phyloP scores from a whole-genome alignment of 2,329 filamentous ascomycete species.

The Trichophyton verrucosum region DNA sequence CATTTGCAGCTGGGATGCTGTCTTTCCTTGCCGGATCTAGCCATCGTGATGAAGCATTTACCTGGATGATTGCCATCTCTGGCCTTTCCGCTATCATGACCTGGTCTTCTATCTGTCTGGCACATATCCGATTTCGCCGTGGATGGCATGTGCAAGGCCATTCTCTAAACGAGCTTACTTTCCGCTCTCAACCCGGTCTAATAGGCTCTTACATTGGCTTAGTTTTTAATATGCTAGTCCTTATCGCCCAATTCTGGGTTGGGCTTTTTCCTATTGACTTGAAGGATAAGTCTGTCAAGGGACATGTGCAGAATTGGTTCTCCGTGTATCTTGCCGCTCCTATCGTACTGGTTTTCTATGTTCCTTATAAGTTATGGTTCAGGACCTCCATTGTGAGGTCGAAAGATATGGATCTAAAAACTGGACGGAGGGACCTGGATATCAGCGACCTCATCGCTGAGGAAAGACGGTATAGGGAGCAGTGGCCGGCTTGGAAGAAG shows the following conservation, averaged over 20 bases:
- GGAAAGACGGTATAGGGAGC: constrained; percentile 58
- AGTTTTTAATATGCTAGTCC: constrained; percentile 50
- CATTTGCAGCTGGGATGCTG: constrained; percentile 62
- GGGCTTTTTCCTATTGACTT: constrained; percentile 54
- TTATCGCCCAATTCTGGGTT: constrained; percentile 70
- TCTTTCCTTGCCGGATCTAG: constrained; percentile 60
- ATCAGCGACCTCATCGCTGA: constrained; percentile 64
- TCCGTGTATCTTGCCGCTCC: constrained; percentile 34
- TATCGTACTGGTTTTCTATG: constrained; percentile 30
- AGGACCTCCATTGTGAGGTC: constrained; percentile 15
- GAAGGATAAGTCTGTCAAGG: constrained; percentile 20
- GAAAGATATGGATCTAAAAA: constrained; percentile 17
- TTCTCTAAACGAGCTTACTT: constrained; percentile 24
- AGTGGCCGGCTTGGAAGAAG: constrained; percentile 67
- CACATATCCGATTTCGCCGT: constrained; percentile 36
- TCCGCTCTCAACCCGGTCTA: constrained; percentile 37
- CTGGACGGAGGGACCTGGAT: constrained; percentile 17
- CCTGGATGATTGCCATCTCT: constrained; percentile 47
- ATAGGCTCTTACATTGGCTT: constrained; percentile 51
- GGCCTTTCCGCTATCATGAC: constrained; percentile 53
- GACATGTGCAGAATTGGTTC: constrained; percentile 39
- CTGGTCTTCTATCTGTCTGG: constrained; percentile 36
- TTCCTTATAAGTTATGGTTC: constrained; percentile 18
- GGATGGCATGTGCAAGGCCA: constrained; percentile 32
- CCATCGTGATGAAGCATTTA: constrained; percentile 52